Evolutionary conservation across 1,139 yeast species (phyloP).

Genomic region (Geotrichum armillariae): DNA sequence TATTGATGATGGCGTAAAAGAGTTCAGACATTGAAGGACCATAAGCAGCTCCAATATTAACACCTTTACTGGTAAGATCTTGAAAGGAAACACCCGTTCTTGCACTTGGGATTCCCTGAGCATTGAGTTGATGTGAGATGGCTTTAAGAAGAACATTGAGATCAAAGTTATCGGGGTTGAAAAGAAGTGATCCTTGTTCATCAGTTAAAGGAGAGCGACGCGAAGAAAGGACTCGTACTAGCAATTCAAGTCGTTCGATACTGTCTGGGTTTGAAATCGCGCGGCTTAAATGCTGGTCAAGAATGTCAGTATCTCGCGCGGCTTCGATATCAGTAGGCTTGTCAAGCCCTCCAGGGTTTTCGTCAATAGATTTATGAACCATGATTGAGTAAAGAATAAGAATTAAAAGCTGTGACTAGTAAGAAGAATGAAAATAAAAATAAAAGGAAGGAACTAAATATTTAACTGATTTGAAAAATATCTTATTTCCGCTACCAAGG

Average conservation of each 20-base stretch:
- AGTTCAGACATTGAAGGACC: slow-evolving; percentile 52
- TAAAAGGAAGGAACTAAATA: no score
- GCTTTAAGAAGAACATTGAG: slow-evolving; percentile 42
- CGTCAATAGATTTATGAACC: neutral
- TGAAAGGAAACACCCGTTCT: slow-evolving; percentile 52
- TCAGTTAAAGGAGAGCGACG: slow-evolving; percentile 44
- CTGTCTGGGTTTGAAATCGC: slow-evolving; percentile 34
- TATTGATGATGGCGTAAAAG: slow-evolving; percentile 36
- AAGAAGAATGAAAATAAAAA: no score
- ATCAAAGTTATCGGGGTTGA: slow-evolving; percentile 45
- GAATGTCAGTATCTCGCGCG: neutral
- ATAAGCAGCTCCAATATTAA: slow-evolving; percentile 53
- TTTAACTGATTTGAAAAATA: no score
- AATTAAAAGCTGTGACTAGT: no score
- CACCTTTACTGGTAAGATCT: slow-evolving; percentile 49
- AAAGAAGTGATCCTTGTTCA: slow-evolving; percentile 38
- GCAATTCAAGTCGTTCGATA: slow-evolving; percentile 42
- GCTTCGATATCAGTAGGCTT: slow-evolving; percentile 4
- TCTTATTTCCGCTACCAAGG: no score
- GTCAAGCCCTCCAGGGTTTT: neutral
- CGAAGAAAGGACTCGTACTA: slow-evolving; percentile 46
- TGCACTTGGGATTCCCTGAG: slow-evolving; percentile 49
- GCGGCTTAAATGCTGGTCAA: slow-evolving; percentile 24
- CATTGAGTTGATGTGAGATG: slow-evolving; percentile 34
- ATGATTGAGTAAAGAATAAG: no score